Evolutionary conservation across 345 rosid species (phyloP).

Genomic region (Syzygium aromaticum): DNA sequence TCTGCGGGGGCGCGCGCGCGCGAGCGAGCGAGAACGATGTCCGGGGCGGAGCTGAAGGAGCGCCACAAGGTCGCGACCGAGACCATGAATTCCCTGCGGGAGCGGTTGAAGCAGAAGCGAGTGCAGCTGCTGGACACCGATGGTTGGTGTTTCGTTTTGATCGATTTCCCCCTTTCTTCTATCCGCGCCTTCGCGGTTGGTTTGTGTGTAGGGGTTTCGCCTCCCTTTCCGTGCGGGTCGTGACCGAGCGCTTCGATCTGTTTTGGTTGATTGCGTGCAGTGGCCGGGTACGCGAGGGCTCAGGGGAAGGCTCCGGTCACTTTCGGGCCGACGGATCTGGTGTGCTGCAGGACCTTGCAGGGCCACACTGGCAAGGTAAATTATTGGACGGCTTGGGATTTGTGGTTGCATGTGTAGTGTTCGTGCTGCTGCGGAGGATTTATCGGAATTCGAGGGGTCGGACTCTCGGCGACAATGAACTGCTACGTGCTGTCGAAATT

Average conservation of each 20-base stretch:
- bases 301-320: conserved; percentile 63
- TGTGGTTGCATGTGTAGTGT: neutral
- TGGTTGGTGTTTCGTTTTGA: conserved; percentile 19
- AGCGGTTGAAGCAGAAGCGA: conserved; percentile 72
- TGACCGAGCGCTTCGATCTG: conserved; percentile 6
- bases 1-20: neutral
- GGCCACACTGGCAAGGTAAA: conserved; percentile 93
- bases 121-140: conserved; percentile 73
- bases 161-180: neutral
- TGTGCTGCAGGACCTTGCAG: conserved; percentile 90
- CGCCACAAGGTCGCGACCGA: conserved; percentile 67
- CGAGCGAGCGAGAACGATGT: conserved; percentile 26
- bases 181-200: neutral
- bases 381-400: neutral
- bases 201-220: neutral
- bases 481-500: neutral
- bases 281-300: conserved; percentile 53
- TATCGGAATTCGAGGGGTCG: neutral
- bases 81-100: conserved; percentile 55
- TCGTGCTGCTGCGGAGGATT: neutral
- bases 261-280: conserved; percentile 30
- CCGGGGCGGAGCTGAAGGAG: conserved; percentile 84
- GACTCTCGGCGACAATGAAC: neutral
- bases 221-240: neutral
- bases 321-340: conserved; percentile 87